Evolutionary conservation across 2,329 filamentous ascomycete species (phyloP).

Genomic region (Fusarium austroafricanum): DNA sequence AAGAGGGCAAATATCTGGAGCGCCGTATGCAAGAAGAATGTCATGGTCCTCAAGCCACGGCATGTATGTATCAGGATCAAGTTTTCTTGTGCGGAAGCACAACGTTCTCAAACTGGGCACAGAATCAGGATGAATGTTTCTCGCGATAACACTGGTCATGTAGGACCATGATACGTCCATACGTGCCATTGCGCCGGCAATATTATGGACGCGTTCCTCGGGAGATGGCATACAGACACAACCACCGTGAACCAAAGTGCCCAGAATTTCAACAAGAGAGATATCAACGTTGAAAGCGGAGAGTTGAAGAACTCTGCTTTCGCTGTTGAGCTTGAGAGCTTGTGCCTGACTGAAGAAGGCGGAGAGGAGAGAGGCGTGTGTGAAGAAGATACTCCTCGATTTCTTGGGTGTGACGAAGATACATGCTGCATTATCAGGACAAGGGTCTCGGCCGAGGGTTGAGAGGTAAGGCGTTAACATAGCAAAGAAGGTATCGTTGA

Average conservation of each 20-base stretch:
- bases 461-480: constrained; percentile 49
- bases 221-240: constrained; percentile 69
- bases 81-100: constrained; percentile 61
- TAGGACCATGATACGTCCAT: constrained; percentile 65
- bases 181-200: constrained; percentile 61
- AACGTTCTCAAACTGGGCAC: constrained; percentile 55
- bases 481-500: constrained; percentile 57
- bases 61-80: constrained; percentile 61
- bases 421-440: constrained; percentile 65
- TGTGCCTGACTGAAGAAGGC: constrained; percentile 63
- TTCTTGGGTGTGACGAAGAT: constrained; percentile 68
- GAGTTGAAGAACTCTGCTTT: constrained; percentile 67
- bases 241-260: constrained; percentile 65
- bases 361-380: constrained; percentile 68
- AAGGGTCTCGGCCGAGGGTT: constrained; percentile 49
- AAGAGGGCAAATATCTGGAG: constrained; percentile 63
- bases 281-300: constrained; percentile 66
- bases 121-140: constrained; percentile 53
- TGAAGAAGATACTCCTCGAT: constrained; percentile 71
- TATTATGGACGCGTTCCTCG: constrained; percentile 61
- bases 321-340: constrained; percentile 60
- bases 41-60: constrained; percentile 60
- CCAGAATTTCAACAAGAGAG: constrained; percentile 63
- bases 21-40: constrained; percentile 64
- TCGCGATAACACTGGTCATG: constrained; percentile 69